Evolutionary conservation across 805 yeast species (phyloP).

Genomic region (Barnettozyma botsteinii): DNA sequence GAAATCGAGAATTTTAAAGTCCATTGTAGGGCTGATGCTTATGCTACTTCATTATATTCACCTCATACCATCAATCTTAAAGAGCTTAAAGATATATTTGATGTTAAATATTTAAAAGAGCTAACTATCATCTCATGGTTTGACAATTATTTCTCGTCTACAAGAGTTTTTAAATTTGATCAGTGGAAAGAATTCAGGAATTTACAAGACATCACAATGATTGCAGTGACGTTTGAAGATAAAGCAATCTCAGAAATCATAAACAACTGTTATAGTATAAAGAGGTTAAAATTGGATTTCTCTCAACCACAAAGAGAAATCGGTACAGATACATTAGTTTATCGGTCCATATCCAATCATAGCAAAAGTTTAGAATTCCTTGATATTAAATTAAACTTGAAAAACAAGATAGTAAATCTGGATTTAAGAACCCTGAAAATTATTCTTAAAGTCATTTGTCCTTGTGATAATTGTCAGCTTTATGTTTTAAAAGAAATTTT

Average conservation of each 20-base stretch:
- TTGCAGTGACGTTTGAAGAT: conserved; percentile 30
- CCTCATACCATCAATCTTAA: conserved; percentile 14
- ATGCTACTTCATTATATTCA: conserved; percentile 26
- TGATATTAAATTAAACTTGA: conserved; percentile 30
- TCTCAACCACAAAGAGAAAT: conserved; percentile 30
- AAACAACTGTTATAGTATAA: conserved; percentile 27
- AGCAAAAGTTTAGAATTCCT: conserved; percentile 32
- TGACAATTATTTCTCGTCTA: conserved; percentile 30
- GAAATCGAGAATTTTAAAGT: conserved; percentile 33
- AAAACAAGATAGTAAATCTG: conserved; percentile 14
- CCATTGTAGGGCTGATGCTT: conserved; percentile 38
- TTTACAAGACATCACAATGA: conserved; percentile 35
- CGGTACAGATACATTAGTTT: conserved; percentile 29
- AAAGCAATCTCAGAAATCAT: conserved; percentile 29
- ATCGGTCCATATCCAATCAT: conserved; percentile 29
- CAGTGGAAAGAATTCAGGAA: conserved; percentile 32
- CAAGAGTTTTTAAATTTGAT: conserved; percentile 28
- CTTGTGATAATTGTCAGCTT: conserved; percentile 18
- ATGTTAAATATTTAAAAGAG: conserved; percentile 29
- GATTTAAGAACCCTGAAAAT: conserved; percentile 16
- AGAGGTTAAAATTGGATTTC: conserved; percentile 37
- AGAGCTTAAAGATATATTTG: conserved; percentile 32
- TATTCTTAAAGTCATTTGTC: conserved; percentile 15
- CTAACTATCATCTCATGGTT: conserved; percentile 40
- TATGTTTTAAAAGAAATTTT: conserved; percentile 28